Evolutionary conservation across 345 rosid genomes (phyloP).

Genomic region (Lepidium aucheri): DNA sequence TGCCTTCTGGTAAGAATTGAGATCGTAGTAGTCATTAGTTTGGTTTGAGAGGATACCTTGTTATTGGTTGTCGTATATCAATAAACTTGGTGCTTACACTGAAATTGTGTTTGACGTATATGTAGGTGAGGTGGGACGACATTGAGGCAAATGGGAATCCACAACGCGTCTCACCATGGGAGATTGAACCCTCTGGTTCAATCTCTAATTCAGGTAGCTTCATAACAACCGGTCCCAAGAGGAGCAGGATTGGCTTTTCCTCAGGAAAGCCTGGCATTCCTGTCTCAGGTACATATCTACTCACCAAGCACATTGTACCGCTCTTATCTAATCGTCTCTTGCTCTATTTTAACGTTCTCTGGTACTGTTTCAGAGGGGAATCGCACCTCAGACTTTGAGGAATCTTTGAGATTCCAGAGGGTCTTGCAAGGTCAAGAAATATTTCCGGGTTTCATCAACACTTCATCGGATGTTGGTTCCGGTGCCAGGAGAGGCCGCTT

Average conservation of each 20-base stretch:
- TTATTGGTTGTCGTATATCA: not conserved
- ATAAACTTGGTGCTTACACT: not conserved
- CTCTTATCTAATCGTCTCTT: not conserved
- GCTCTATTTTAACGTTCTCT: not conserved
- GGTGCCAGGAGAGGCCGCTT: constrained; percentile 34
- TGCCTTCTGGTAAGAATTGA: constrained; percentile 53
- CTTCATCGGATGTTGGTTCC: constrained; percentile 43
- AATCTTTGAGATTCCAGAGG: constrained; percentile 88
- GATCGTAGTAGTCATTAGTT: not conserved
- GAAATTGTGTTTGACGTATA: constrained; percentile 4
- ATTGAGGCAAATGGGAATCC: constrained; percentile 46
- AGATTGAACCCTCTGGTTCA: constrained; percentile 67
- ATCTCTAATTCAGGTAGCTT: constrained; percentile 46
- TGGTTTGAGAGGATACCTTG: not conserved
- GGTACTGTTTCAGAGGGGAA: constrained; percentile 48
- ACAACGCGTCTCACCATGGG: constrained; percentile 92
- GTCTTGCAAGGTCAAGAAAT: constrained; percentile 99
- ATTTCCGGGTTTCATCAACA: constrained; percentile 43
- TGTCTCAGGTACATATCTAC: constrained; percentile 39
- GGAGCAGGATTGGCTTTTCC: constrained; percentile 72
- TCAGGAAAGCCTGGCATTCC: constrained; percentile 62
- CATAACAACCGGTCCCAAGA: constrained; percentile 55
- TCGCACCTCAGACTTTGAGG: constrained; percentile 79
- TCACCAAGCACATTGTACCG: not conserved
- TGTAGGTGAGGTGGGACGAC: constrained; percentile 93